Evolutionary conservation across 306 rosid species (phyloP).

Genomic region (Trifolium subterraneum): DNA sequence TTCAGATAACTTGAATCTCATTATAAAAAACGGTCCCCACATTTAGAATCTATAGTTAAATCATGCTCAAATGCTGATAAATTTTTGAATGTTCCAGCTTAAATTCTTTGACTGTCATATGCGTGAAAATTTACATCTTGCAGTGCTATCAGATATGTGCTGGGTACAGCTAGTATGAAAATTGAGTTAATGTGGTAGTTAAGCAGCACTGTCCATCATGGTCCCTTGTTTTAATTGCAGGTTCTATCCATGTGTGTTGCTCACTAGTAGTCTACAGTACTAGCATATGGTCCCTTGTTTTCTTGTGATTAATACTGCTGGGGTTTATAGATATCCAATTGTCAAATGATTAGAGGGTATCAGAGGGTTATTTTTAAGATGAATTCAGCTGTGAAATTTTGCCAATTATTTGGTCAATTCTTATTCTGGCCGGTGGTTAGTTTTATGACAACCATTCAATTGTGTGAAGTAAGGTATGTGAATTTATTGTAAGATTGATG

Average conservation of each 20-base stretch:
- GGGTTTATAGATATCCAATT: constrained; percentile 14
- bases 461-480: constrained; percentile 20
- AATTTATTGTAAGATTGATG: constrained; percentile 19
- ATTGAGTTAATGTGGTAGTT: constrained; percentile 50
- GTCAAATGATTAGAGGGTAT: constrained; percentile 25
- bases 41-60: constrained; percentile 11
- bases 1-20: constrained; percentile 26
- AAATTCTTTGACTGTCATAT: constrained; percentile 32
- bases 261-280: constrained; percentile 4
- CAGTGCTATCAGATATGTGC: constrained; percentile 38
- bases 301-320: constrained; percentile 28
- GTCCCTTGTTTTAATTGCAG: constrained; percentile 43
- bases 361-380: background rate
- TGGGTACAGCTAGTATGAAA: constrained; percentile 45
- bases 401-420: constrained; percentile 23
- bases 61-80: background rate
- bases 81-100: constrained; percentile 5
- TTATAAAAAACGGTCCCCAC: constrained; percentile 5
- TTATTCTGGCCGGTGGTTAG: constrained; percentile 26
- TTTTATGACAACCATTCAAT: constrained; percentile 31
- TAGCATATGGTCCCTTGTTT: background rate
- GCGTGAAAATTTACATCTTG: constrained; percentile 13
- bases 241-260: constrained; percentile 29
- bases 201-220: constrained; percentile 38
- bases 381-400: constrained; percentile 38